Base-by-base conservation (phyloP, 495 filamentous ascomycete genomes). In the Xylaria intraflava region DNA sequence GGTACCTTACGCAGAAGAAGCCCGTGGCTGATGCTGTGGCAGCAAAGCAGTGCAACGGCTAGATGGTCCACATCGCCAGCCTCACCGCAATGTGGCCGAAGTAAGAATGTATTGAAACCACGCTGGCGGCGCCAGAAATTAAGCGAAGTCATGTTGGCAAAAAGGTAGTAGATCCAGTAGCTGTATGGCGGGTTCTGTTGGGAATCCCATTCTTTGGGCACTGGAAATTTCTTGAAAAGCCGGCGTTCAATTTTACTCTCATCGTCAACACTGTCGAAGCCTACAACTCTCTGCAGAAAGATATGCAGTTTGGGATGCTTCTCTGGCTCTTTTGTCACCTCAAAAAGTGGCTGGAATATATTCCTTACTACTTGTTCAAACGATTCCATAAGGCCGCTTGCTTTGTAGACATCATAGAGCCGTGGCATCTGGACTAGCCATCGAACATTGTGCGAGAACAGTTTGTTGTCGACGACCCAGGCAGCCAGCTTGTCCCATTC, bases 401-500 rank as follows among this genome's bases (percentile, higher is more conserved):
- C 83, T 68, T 95, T 96, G 75, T 95, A 98, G 33, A 97, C 88
- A 67, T 95, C 91, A 64, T 91, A 98, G 6, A 98, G 80, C 39
- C 93, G 87, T 38, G 93, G 93, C 14, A 97, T 83, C 68, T 98
- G 93, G 55, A 98, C 86, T 39, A 98, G 79, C 93, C 93, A 98
- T 46, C 94, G 90, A 31, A 97, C 89, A 68, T 97, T 98, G 59
- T 89, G 93, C 0, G 90, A 95, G 68, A 96, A 92, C 27, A 98
- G 77, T 70, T 96, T 97, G 70, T 98, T 95, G 75, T 98, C 93
- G 16, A 97, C 81, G n/a, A 98, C 93, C 93, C 93, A 98, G 9
- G 88, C 88, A 2, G 93, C 92, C 40, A 98, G 81, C 62, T 95
- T 98, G 66, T 97, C 92, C 93, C 93, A 98, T 68, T 98, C 93